These are phyloP conservation scores for Moricandia arvensis DNA, from an alignment of 345 rosid species.

Conservation along the genomic window DNA sequence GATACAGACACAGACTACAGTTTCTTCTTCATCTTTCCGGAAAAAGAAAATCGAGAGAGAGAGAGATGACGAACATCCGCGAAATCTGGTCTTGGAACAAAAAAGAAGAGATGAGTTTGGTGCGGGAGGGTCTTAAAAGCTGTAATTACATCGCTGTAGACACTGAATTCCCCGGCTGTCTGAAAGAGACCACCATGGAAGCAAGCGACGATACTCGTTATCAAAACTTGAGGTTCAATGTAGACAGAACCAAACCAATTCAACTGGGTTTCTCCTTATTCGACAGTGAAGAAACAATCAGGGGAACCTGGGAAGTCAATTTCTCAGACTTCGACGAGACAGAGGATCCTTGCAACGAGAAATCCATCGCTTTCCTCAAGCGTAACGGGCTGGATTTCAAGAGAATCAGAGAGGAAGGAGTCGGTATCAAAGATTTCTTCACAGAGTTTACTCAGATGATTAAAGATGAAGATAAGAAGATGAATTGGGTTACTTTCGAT, in stretches of 20 bases:
- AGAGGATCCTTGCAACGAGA: background rate
- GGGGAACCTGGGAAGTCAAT: conserved; percentile 9
- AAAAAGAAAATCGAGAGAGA: background rate
- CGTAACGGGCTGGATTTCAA: background rate
- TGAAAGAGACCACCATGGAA: background rate
- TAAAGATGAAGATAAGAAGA: background rate
- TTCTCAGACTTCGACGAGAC: conserved; percentile 10
- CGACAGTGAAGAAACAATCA: background rate
- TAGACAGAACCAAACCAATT: conserved; percentile 2
- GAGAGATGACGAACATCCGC: background rate
- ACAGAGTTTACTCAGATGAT: background rate
- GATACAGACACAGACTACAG: background rate
- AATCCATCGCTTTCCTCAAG: conserved; percentile 9
- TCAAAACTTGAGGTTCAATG: background rate
- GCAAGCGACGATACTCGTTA: background rate
- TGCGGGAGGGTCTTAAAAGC: background rate
- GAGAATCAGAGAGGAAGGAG: conserved; percentile 13
- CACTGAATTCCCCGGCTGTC: conserved; percentile 17
- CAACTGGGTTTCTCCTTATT: conserved; percentile 10
- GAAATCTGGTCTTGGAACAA: conserved; percentile 9
- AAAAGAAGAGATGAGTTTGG: background rate
- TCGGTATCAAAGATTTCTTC: background rate
- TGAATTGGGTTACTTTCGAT: conserved; percentile 13
- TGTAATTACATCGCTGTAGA: background rate
- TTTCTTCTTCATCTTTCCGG: background rate